A percentile compares a stretch with the other conserved stretches of the same genome.
These are phyloP conservation scores for Brettanomyces anomalus DNA, from an alignment of 805 yeast genomes.

Conservation along the genomic window DNA sequence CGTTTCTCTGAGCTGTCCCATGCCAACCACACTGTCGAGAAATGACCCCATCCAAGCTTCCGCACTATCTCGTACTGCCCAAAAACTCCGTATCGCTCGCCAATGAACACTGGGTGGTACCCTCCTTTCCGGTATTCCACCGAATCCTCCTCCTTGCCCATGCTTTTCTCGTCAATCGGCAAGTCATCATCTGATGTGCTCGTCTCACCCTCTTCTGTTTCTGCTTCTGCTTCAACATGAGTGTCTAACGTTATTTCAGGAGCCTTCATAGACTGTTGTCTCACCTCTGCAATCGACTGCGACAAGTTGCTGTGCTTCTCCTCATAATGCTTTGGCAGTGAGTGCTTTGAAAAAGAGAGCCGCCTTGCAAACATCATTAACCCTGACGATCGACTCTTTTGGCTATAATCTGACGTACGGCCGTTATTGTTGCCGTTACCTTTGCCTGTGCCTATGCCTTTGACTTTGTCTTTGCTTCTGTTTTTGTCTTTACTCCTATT, in stretches of 20 bases:
- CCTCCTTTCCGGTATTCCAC: conserved; percentile 53
- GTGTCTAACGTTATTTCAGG: background rate
- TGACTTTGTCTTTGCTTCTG: too few species aligned
- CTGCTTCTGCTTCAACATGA: background rate
- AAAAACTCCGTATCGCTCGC: conserved; percentile 39
- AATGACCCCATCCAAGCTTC: conserved; percentile 67
- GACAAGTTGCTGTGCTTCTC: conserved; percentile 15
- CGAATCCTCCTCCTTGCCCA: conserved; percentile 39
- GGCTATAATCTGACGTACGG: too few species aligned
- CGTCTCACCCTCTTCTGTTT: background rate
- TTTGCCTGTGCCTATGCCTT: too few species aligned
- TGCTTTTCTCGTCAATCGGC: conserved; percentile 17
- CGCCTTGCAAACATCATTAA: conserved; percentile 17
- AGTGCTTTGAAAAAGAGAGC: conserved; percentile 21
- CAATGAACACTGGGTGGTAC: conserved; percentile 52
- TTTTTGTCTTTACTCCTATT: too few species aligned
- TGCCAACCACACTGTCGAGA: conserved; percentile 66
- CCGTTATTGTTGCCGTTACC: too few species aligned
- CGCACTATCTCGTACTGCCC: conserved; percentile 39
- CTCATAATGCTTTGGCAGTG: conserved; percentile 8
- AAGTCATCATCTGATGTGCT: conserved; percentile 9
- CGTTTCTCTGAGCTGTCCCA: conserved; percentile 26
- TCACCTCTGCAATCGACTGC: conserved; percentile 4
- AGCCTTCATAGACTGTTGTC: background rate
- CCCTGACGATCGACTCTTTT: conserved; percentile 5